A percentile compares a stretch with the other conserved stretches of the same genome.
phyloP scores from a whole-genome alignment of 2,329 filamentous ascomycete genomes.

The Lachnum nothofagi region DNA sequence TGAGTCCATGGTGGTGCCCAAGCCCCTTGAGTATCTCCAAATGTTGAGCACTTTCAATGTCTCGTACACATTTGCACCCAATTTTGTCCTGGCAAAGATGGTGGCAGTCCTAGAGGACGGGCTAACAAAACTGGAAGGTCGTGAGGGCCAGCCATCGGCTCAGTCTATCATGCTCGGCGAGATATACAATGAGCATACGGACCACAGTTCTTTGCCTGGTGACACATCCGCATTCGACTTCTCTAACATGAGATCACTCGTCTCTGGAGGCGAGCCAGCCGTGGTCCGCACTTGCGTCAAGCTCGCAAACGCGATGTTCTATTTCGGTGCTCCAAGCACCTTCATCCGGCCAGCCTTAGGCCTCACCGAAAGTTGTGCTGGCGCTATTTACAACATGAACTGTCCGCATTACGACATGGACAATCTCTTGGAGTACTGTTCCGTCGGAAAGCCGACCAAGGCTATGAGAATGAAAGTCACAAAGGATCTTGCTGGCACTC shows the following conservation, averaged over 20 bases:
- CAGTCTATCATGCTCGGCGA: no score
- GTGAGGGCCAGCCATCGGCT: no score
- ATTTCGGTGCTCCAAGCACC: conserved; percentile 30
- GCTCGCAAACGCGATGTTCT: conserved; percentile 16
- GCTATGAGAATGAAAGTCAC: conserved; percentile 38
- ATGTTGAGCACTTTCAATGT: conserved; percentile 39
- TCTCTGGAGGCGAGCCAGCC: conserved; percentile 46
- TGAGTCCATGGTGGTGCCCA: conserved; percentile 37
- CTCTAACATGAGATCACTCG: conserved; percentile 1
- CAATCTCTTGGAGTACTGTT: conserved; percentile 31
- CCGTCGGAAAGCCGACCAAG: conserved; percentile 36
- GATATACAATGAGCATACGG: no score
- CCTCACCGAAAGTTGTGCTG: conserved; percentile 51
- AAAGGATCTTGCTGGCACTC: neutral
- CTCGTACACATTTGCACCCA: conserved; percentile 41
- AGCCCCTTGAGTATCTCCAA: conserved; percentile 37
- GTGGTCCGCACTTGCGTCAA: conserved; percentile 31
- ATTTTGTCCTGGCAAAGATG: conserved; percentile 36
- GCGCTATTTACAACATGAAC: conserved; percentile 37
- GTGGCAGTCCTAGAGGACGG: neutral
- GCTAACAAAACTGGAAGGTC: neutral
- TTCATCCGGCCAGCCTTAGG: conserved; percentile 42
- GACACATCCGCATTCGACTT: neutral
- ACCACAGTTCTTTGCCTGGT: no score
- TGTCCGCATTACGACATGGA: conserved; percentile 40